These are phyloP conservation scores for Pichia sp. DNA, from an alignment of 1,139 yeast genomes.

Conservation along the genomic window DNA sequence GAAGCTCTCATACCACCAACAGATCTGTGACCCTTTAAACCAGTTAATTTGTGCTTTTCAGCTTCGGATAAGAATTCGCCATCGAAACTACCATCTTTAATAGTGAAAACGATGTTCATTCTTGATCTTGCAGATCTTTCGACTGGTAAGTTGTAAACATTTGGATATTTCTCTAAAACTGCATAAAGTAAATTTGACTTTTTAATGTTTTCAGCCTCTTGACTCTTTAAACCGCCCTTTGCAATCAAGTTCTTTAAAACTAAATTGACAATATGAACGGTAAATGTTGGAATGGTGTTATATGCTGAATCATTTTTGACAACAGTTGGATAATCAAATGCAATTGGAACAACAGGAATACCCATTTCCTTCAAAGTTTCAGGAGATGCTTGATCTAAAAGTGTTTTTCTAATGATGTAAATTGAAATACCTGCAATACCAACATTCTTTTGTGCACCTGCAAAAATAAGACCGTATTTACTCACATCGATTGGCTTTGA, in stretches of 20 bases:
- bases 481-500: constrained; percentile 76
- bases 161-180: constrained; percentile 59
- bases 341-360: constrained; percentile 79
- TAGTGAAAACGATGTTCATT: constrained; percentile 90
- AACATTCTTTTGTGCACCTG: constrained; percentile 98
- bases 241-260: constrained; percentile 58
- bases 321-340: constrained; percentile 79
- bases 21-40: constrained; percentile 92
- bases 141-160: constrained; percentile 62
- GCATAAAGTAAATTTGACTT: constrained; percentile 37
- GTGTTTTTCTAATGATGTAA: constrained; percentile 76
- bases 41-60: constrained; percentile 47
- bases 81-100: constrained; percentile 57
- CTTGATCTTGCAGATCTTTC: constrained; percentile 58
- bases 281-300: constrained; percentile 91
- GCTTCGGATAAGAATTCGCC: constrained; percentile 57
- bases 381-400: constrained; percentile 62
- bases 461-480: constrained; percentile 79
- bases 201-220: constrained; percentile 48
- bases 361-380: constrained; percentile 51
- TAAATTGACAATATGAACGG: constrained; percentile 75
- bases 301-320: constrained; percentile 87
- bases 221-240: constrained; percentile 55
- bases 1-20: constrained; percentile 97
- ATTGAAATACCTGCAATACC: constrained; percentile 94